Evolutionary conservation across 1,284 basidiomycete species (phyloP).

Genomic region (Porodaedalea pini): DNA sequence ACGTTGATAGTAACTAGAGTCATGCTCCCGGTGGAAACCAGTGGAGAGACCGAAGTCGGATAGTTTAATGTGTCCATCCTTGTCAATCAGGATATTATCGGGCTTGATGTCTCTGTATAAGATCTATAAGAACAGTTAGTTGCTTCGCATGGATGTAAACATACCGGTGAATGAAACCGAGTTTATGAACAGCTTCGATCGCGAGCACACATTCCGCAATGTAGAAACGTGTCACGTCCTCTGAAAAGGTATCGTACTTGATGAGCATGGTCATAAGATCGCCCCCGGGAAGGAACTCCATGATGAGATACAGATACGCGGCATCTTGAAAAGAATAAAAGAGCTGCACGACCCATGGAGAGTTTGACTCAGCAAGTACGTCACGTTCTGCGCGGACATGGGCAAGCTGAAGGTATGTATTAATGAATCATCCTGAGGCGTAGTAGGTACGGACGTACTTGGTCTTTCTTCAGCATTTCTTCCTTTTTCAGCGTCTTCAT

Average conservation of each 20-base stretch:
- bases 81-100: conserved; percentile 98
- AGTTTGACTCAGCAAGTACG: conserved; percentile 95
- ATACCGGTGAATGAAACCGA: conserved; percentile 98
- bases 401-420: conserved; percentile 63
- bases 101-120: conserved; percentile 90
- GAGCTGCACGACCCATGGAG: conserved; percentile 95
- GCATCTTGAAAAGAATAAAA: conserved; percentile 99
- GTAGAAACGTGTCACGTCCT: conserved; percentile 98
- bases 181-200: conserved; percentile 96
- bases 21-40: conserved; percentile 96
- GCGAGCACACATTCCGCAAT: conserved; percentile 98
- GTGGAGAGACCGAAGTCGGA: conserved; percentile 99
- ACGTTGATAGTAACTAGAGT: conserved; percentile 92
- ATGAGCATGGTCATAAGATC: conserved; percentile 99
- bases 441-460: conserved; percentile 48
- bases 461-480: conserved; percentile 99
- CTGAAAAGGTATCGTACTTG: conserved; percentile 99
- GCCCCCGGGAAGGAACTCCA: conserved; percentile 98
- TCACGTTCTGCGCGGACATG: conserved; percentile 99
- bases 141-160: conserved; percentile 26
- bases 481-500: conserved; percentile 99
- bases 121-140: conserved; percentile 1
- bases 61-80: conserved; percentile 93
- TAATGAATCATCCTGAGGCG: background rate
- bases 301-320: conserved; percentile 94